A percentile compares a stretch with the other conserved stretches of the same genome.
Conservation (phyloP, 805 yeast species). For the Kregervanrija fluxuum region DNA sequence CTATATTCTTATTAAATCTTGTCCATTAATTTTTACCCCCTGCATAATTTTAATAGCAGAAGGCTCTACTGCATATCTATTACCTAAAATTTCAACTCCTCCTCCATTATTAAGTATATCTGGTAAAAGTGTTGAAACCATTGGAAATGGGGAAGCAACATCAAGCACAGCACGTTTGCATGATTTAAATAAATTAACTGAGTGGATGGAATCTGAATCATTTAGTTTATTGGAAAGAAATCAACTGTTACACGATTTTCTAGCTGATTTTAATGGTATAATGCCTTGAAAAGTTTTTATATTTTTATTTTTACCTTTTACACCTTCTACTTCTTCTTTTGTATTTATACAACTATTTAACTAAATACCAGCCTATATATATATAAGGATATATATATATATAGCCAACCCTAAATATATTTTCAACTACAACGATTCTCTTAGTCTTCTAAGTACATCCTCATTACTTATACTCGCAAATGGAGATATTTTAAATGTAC, state of each 20-base stretch:
- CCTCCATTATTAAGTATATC: constrained; percentile 20
- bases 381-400: too few species aligned
- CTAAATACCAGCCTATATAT: too few species aligned
- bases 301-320: too few species aligned
- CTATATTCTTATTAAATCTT: constrained; percentile 16
- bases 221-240: background rate
- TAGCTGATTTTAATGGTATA: constrained; percentile 3
- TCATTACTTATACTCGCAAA: constrained; percentile 16
- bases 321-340: too few species aligned
- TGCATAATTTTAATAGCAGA: constrained; percentile 31
- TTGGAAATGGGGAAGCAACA: background rate
- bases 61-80: constrained; percentile 44
- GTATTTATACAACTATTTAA: too few species aligned
- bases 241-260: constrained; percentile 1
- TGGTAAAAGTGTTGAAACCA: background rate
- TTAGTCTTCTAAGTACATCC: constrained; percentile 19
- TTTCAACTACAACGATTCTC: background rate
- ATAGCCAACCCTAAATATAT: background rate
- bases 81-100: constrained; percentile 47
- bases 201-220: constrained; percentile 7
- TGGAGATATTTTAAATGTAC: constrained; percentile 31
- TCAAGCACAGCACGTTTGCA: constrained; percentile 5
- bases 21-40: too few species aligned
- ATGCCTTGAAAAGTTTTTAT: background rate
- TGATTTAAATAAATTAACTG: constrained; percentile 7